These are phyloP conservation scores for Lathyrus oleraceus DNA, from an alignment of 306 rosid genomes.

Conservation along the genomic window DNA sequence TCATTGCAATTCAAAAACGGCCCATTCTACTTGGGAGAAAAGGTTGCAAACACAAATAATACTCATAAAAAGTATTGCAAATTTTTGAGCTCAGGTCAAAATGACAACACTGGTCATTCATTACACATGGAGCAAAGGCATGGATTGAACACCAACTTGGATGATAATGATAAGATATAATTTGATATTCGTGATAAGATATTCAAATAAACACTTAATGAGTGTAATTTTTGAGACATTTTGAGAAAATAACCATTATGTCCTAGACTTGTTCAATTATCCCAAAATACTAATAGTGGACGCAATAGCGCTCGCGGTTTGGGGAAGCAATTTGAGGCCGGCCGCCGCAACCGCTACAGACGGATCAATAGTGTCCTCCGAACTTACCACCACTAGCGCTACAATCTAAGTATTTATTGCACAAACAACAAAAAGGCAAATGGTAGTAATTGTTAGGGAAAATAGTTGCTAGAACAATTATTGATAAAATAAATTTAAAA, in stretches of 20 bases:
- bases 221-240: not conserved
- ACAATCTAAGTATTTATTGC: too few relatives aligned
- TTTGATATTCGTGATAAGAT: not conserved
- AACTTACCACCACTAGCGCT: too few relatives aligned
- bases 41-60: conserved; percentile 10
- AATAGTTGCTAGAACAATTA: too few relatives aligned
- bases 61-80: not conserved
- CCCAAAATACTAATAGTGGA: not conserved
- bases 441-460: too few relatives aligned
- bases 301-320: too few relatives aligned
- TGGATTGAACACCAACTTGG: not conserved
- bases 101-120: too few relatives aligned
- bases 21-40: not conserved
- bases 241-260: not conserved
- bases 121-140: not conserved
- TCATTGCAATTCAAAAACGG: conserved; percentile 15
- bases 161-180: not conserved
- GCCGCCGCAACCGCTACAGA: too few relatives aligned
- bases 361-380: too few relatives aligned
- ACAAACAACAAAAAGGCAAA: too few relatives aligned
- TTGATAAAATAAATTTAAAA: too few relatives aligned
- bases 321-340: too few relatives aligned
- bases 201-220: not conserved
- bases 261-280: not conserved
- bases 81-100: too few relatives aligned